Conservation (phyloP, 1,284 basidiomycete genomes). For the Chiua sp. region DNA sequence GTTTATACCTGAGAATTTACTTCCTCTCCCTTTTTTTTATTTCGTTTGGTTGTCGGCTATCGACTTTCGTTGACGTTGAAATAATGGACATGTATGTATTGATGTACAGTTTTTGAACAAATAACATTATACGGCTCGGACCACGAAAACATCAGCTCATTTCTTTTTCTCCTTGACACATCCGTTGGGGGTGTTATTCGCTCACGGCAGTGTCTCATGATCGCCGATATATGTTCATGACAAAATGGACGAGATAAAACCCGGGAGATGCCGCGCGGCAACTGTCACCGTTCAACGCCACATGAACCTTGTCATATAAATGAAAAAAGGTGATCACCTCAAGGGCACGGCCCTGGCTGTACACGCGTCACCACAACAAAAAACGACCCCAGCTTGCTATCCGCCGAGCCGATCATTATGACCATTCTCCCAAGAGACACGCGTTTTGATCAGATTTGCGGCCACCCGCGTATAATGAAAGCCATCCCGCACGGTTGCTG, state of each 20-base stretch:
- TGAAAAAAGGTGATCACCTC: conserved; percentile 25
- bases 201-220: not conserved
- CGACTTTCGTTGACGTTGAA: not conserved
- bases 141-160: not conserved
- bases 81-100: conserved; percentile 32
- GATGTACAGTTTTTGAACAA: conserved; percentile 27
- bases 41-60: not conserved
- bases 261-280: conserved; percentile 23
- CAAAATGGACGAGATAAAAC: conserved; percentile 12
- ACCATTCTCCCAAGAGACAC: not conserved
- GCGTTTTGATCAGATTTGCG: conserved; percentile 10
- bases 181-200: no score
- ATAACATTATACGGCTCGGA: conserved; percentile 9
- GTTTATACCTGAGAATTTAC: not conserved
- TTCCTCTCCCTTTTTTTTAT: not conserved
- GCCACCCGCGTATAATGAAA: conserved; percentile 22
- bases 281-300: conserved; percentile 36
- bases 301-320: conserved; percentile 34
- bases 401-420: conserved; percentile 8
- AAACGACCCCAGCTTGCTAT: not conserved
- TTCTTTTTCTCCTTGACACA: not conserved
- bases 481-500: conserved; percentile 16
- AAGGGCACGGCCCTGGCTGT: conserved; percentile 19
- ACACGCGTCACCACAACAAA: conserved; percentile 7
- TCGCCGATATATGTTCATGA: conserved; percentile 11